Evolutionary conservation across 2,329 filamentous ascomycete genomes (phyloP).

Genomic region (Magnaporthiopsis rhizophila): DNA sequence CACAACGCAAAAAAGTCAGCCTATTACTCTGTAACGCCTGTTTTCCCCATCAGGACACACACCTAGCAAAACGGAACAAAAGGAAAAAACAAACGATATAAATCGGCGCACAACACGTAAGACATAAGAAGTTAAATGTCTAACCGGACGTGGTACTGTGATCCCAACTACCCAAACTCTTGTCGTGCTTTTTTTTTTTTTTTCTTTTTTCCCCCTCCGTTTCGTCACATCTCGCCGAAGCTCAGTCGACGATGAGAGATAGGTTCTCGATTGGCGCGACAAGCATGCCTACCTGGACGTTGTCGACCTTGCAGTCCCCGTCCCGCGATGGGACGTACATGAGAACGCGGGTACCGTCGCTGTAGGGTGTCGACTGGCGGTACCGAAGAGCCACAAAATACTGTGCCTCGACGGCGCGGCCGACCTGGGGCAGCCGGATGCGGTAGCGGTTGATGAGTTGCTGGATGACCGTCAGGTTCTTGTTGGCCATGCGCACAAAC

Average conservation of each 20-base stretch:
- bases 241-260: background rate
- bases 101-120: background rate
- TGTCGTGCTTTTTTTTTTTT: background rate
- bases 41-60: background rate
- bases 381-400: slow-evolving; percentile 4
- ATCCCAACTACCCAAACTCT: background rate
- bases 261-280: background rate
- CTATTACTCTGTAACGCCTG: background rate
- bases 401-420: background rate
- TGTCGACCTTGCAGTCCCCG: background rate
- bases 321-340: slow-evolving; percentile 2
- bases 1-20: background rate
- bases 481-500: slow-evolving; percentile 6
- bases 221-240: background rate
- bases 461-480: slow-evolving; percentile 3
- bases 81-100: background rate
- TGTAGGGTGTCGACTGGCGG: slow-evolving; percentile 2
- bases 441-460: background rate
- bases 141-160: background rate
- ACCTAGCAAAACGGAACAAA: background rate
- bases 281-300: background rate
- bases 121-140: background rate
- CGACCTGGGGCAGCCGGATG: background rate
- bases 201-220: background rate
- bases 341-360: slow-evolving; percentile 2